These are phyloP conservation scores for Tricholoma sp. DNA, from an alignment of 768 basidiomycete genomes.

Conservation along the genomic window DNA sequence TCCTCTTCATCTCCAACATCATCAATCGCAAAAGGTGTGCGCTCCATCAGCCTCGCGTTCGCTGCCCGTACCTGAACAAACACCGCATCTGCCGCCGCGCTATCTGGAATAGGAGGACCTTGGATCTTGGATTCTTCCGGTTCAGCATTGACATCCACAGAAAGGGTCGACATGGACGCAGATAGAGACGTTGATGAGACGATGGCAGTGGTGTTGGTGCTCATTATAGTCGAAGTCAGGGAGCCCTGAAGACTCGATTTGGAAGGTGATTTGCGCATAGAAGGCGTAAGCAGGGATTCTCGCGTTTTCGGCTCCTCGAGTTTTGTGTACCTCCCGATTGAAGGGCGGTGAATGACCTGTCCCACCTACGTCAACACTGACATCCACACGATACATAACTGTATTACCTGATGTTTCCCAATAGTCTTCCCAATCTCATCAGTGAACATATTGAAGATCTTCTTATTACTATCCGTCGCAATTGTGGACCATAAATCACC, in stretches of 20 bases:
- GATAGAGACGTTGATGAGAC: not conserved
- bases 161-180: not conserved
- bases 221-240: too few relatives aligned
- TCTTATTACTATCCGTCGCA: constrained; percentile 88
- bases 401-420: constrained; percentile 77
- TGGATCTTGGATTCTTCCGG: constrained; percentile 2
- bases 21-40: constrained; percentile 96
- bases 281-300: constrained; percentile 77
- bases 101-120: constrained; percentile 28
- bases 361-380: too few relatives aligned
- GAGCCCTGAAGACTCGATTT: constrained; percentile 39
- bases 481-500: constrained; percentile 90
- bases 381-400: not conserved
- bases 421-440: constrained; percentile 95
- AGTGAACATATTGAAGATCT: constrained; percentile 87
- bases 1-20: constrained; percentile 80
- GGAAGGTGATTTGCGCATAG: constrained; percentile 55
- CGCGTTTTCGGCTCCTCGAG: constrained; percentile 86
- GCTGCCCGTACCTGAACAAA: constrained; percentile 67
- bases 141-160: not conserved
- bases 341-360: constrained; percentile 70
- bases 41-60: constrained; percentile 81
- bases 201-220: too few relatives aligned
- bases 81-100: constrained; percentile 18
- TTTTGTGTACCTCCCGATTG: constrained; percentile 81